Evolutionary conservation across 306 rosid genomes (phyloP).

Genomic region (Cucumis melo): DNA sequence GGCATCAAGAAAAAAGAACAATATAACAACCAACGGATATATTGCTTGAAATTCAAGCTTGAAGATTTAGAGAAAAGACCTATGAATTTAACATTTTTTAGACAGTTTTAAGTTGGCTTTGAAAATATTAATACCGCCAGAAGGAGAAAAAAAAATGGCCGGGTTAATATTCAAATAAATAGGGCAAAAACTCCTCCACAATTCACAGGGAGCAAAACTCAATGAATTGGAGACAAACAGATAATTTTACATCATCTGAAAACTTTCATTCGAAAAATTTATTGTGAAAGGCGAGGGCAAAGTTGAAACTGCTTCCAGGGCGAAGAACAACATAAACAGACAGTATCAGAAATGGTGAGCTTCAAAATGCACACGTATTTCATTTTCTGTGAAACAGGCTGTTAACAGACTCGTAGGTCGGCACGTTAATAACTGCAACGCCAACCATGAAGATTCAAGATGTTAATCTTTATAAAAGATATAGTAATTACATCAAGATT

Average conservation of each 20-base stretch:
- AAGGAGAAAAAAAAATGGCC: background rate
- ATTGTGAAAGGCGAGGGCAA: background rate
- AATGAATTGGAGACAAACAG: background rate
- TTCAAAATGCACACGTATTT: constrained; percentile 10
- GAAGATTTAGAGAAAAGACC: no score
- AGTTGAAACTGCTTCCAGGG: background rate
- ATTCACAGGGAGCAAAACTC: background rate
- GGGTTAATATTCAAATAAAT: background rate
- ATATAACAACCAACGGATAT: no score
- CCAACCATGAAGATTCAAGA: background rate
- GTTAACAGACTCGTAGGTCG: constrained; percentile 67
- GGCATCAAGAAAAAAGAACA: no score
- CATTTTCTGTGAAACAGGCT: constrained; percentile 56
- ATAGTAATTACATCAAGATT: background rate
- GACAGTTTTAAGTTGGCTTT: background rate
- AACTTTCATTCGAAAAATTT: background rate
- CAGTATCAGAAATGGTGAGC: background rate
- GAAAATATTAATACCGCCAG: background rate
- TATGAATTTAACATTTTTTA: background rate
- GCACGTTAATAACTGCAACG: constrained; percentile 65
- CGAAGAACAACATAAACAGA: background rate
- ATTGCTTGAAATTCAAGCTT: no score
- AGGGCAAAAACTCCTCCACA: constrained; percentile 5
- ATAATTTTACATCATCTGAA: constrained; percentile 5
- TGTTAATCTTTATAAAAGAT: background rate